Evolutionary conservation across 768 basidiomycete species (phyloP), one percentile per base, ranked within the genome.

Genomic region (Collybia nuda): DNA sequence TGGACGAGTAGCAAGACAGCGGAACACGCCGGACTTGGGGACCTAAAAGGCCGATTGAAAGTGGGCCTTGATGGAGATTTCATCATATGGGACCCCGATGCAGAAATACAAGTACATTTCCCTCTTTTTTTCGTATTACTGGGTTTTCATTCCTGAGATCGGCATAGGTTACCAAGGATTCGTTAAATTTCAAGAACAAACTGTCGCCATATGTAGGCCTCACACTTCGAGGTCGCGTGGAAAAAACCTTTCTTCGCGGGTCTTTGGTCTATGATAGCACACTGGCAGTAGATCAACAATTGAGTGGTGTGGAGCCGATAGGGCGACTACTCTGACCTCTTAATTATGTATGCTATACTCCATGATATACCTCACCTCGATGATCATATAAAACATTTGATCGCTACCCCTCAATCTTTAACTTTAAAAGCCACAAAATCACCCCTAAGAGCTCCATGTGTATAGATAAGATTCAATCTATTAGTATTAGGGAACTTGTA

Each of bases 151-250:
- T 19, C 14, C 39, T n/a, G 36, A 43, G 22, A 35, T 17, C 15
- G 28, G 18, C 1, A 17, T 52, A 94, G 92, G 88, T 94, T 19
- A 85, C 84, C 22, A 80, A 80, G 61, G 85, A 88, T 7, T 61
- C 67, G 11, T 73, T 98, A 11, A 77, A 85, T 47, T 98, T 96
- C 79, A 97, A 93, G 76, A 98, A 98, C 72, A 95, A 94, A 68
- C 62, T 97, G 17, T 90, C 91, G 3, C 90, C 96, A 2, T 98
- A 95, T 64, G 81, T 90, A 57, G 94, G 93, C 4, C 72, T 81
- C 59, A 74, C 61, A 15, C 75, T 97, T 39, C 71, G 58, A 14
- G 96, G 96, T 0, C 71, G 72, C n/a, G 90, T 94, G 29, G 72
- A 81, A 52, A 74, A 85, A 66, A 93, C 91, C 0, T 90, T 81